phyloP scores from a whole-genome alignment of 1,139 yeast species.

The Geotrichum fermentans region DNA sequence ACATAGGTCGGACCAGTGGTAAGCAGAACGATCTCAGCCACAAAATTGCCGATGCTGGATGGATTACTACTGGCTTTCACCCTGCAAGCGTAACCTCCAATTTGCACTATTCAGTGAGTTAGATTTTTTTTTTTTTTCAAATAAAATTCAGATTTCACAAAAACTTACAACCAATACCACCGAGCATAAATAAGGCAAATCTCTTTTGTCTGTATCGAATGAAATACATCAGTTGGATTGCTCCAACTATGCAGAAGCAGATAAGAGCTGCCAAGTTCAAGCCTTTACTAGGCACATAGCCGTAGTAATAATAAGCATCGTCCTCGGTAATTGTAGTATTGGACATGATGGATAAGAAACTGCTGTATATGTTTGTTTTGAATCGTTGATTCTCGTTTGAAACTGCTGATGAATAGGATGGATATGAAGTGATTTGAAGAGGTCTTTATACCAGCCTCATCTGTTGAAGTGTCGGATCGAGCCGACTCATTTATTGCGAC shows the following conservation, averaged over 20 bases:
- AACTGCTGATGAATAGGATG: too few species aligned
- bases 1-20: constrained; percentile 84
- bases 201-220: constrained; percentile 59
- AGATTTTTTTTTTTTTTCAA: too few species aligned
- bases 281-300: constrained; percentile 42
- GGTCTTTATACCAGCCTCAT: too few species aligned
- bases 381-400: background rate
- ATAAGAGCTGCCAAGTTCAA: constrained; percentile 49
- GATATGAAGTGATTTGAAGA: too few species aligned
- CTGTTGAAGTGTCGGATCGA: too few species aligned
- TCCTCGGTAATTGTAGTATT: background rate
- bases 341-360: too few species aligned
- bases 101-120: constrained; percentile 44
- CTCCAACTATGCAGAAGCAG: constrained; percentile 45
- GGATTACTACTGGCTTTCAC: constrained; percentile 43
- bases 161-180: constrained; percentile 45
- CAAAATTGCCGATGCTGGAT: constrained; percentile 42
- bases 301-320: constrained; percentile 35
- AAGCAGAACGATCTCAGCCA: constrained; percentile 62
- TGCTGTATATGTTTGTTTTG: too few species aligned
- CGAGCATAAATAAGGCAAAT: constrained; percentile 58
- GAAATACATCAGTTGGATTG: constrained; percentile 42
- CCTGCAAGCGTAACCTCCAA: constrained; percentile 67
- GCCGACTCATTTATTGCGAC: too few species aligned
- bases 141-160: background rate